Percentiles rank a stretch among this genome's conserved stretches.
These are phyloP conservation scores for Neobulgaria alba DNA, from an alignment of 2,329 filamentous ascomycete genomes.

Conservation along the genomic window DNA sequence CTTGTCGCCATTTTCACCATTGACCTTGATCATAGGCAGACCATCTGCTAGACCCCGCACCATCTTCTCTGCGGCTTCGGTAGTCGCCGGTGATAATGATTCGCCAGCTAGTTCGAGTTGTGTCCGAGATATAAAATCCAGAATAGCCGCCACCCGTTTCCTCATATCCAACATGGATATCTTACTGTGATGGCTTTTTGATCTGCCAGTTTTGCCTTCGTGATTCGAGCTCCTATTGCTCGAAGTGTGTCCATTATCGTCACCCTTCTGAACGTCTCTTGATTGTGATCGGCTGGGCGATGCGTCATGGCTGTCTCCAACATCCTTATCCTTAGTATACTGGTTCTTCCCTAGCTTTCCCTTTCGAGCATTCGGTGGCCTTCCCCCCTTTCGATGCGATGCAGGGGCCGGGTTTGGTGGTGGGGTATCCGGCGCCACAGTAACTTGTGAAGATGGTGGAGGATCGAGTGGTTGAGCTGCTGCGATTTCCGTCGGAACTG, in stretches of 20 bases:
- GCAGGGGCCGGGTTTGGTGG: conserved; percentile 35
- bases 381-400: conserved; percentile 52
- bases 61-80: conserved; percentile 31
- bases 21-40: conserved; percentile 29
- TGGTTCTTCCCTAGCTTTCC: conserved; percentile 67
- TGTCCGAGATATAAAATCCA: conserved; percentile 83
- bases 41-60: conserved; percentile 28
- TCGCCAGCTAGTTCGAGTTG: conserved; percentile 78
- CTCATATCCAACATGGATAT: conserved; percentile 85
- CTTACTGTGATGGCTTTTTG: conserved; percentile 40
- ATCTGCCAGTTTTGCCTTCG: conserved; percentile 25
- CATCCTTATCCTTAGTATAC: conserved; percentile 68
- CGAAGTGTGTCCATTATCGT: conserved; percentile 43
- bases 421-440: conserved; percentile 39
- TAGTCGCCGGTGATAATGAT: conserved; percentile 34
- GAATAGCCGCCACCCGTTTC: conserved; percentile 70
- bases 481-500: conserved; percentile 13
- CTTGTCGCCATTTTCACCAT: conserved; percentile 30
- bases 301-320: conserved; percentile 40
- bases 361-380: conserved; percentile 56
- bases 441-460: conserved; percentile 38
- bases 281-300: conserved; percentile 46
- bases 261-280: conserved; percentile 31
- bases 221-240: conserved; percentile 30
- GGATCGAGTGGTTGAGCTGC: conserved; percentile 28